A percentile compares a stretch with the other conserved stretches of the same genome.
Evolutionary conservation across 148 eudicot genomes (phyloP).

Genomic region (Nepenthes mirabilis): DNA sequence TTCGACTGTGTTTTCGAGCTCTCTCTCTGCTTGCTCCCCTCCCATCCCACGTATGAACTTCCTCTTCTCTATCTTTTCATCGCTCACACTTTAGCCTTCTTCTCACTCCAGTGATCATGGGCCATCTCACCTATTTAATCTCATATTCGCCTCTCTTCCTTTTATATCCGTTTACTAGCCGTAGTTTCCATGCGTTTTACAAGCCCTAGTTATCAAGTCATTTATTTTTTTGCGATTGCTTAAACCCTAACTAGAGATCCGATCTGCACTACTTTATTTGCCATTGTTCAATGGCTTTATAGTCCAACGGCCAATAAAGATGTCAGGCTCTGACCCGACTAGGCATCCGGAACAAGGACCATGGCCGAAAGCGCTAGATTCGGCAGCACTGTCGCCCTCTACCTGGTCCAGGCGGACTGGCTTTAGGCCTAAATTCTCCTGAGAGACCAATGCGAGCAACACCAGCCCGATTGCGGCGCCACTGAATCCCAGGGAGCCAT

Average conservation of each 20-base stretch:
- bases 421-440: constrained; percentile 80
- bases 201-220: too few relatives aligned
- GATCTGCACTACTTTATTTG: background rate
- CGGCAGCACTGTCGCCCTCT: constrained; percentile 55
- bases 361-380: constrained; percentile 58
- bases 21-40: background rate
- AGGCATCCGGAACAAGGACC: constrained; percentile 59
- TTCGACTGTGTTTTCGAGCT: background rate
- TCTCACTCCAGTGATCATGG: background rate
- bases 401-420: constrained; percentile 87
- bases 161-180: background rate
- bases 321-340: constrained; percentile 63
- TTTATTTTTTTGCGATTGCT: background rate
- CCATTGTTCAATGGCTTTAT: background rate
- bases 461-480: constrained; percentile 38
- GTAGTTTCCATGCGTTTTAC: background rate
- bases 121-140: background rate
- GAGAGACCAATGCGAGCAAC: constrained; percentile 53
- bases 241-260: too few relatives aligned
- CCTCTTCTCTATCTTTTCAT: background rate
- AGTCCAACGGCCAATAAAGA: constrained; percentile 6
- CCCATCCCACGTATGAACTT: background rate
- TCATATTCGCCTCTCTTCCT: background rate
- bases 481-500: constrained; percentile 20
- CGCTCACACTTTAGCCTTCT: constrained; percentile 1